These are phyloP conservation scores for Tephrocybe sp. DNA, from an alignment of 768 basidiomycete genomes.

Conservation along the genomic window DNA sequence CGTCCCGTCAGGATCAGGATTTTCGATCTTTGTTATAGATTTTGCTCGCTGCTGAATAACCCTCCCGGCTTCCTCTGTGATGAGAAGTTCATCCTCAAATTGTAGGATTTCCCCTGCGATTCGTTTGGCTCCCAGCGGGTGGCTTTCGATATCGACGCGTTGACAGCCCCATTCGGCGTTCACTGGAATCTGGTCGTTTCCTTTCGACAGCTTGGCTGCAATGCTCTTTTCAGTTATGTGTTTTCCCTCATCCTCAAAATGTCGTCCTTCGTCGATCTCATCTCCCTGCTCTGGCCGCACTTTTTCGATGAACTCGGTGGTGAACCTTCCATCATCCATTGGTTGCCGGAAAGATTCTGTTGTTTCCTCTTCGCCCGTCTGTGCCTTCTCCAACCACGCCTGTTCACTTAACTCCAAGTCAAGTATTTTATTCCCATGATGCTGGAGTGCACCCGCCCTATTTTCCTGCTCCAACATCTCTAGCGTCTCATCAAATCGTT, in stretches of 20 bases:
- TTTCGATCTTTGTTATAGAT: too few species aligned
- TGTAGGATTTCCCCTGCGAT: constrained; percentile 15
- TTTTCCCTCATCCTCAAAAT: constrained; percentile 26
- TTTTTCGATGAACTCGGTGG: constrained; percentile 23
- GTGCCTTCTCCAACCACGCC: constrained; percentile 23
- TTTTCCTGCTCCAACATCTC: constrained; percentile 23
- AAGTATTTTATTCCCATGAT: too few species aligned
- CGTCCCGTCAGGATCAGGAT: too few species aligned
- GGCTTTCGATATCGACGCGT: constrained; percentile 9
- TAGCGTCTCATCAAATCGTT: constrained; percentile 27
- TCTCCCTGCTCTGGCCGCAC: constrained; percentile 17
- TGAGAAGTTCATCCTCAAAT: not conserved
- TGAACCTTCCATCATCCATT: constrained; percentile 22
- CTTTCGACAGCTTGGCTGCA: too few species aligned
- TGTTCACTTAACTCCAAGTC: too few species aligned
- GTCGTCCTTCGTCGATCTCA: constrained; percentile 26
- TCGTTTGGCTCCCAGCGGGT: constrained; percentile 23
- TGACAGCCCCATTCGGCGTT: constrained; percentile 22
- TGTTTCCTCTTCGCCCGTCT: too few species aligned
- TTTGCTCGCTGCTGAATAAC: too few species aligned
- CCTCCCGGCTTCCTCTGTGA: too few species aligned
- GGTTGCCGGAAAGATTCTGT: constrained; percentile 21
- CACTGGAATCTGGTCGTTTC: constrained; percentile 29
- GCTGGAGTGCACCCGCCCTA: too few species aligned
- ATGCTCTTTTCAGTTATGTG: constrained; percentile 31